Conservation (phyloP, 768 basidiomycete genomes). For the Goffeauzyma gilvescens region DNA sequence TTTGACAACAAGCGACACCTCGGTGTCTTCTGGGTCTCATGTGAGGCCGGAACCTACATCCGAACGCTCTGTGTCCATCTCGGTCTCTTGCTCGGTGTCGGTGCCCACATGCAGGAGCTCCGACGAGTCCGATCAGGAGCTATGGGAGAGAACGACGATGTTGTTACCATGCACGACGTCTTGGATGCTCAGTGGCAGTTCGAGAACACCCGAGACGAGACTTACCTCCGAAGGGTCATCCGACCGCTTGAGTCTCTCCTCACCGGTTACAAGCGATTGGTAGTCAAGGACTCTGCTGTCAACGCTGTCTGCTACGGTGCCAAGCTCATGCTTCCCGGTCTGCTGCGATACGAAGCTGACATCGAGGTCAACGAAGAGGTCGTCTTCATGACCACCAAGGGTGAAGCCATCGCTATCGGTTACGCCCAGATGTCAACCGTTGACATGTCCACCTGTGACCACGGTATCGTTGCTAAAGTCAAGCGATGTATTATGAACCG, state of each 20-base stretch:
- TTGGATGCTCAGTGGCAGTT: conserved; percentile 97
- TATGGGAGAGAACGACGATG: conserved; percentile 91
- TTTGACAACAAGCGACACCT: conserved; percentile 94
- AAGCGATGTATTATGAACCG: conserved; percentile 98
- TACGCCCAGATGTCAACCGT: conserved; percentile 97
- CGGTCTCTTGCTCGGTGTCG: conserved; percentile 81
- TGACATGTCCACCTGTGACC: conserved; percentile 91
- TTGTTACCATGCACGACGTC: conserved; percentile 99
- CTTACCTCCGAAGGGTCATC: conserved; percentile 86
- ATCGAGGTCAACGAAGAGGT: conserved; percentile 90
- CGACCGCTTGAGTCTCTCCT: conserved; percentile 84
- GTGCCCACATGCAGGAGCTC: conserved; percentile 99
- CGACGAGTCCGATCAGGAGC: conserved; percentile 85
- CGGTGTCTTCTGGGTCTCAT: conserved; percentile 94
- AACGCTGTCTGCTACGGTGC: conserved; percentile 99
- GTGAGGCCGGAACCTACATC: conserved; percentile 69
- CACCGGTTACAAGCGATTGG: conserved; percentile 91
- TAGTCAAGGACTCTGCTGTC: conserved; percentile 96
- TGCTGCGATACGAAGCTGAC: conserved; percentile 86
- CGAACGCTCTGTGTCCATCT: conserved; percentile 95
- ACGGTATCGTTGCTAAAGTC: conserved; percentile 96
- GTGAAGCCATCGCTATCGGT: conserved; percentile 84
- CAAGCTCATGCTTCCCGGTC: conserved; percentile 97
- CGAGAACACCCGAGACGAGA: conserved; percentile 92
- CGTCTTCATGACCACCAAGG: conserved; percentile 97